phyloP scores from a whole-genome alignment of 176 grass and related monocot species.

The Rhynchospora tenuis region DNA sequence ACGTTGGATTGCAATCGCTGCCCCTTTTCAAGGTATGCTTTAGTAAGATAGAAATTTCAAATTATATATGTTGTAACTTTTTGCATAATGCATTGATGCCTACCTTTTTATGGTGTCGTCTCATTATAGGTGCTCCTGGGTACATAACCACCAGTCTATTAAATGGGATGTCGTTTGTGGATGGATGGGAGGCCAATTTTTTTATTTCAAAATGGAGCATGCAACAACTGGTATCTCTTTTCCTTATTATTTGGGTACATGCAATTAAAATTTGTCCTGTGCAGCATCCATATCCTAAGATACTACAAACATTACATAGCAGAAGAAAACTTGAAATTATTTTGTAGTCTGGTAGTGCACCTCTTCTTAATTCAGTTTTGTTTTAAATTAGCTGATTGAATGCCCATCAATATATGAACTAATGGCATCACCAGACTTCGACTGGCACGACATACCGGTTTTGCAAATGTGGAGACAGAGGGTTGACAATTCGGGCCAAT shows the following conservation, averaged over 20 bases:
- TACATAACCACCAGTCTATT: slow-evolving; percentile 85
- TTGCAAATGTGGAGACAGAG: slow-evolving; percentile 86
- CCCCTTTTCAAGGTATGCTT: slow-evolving; percentile 91
- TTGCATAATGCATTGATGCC: background rate
- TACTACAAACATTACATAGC: background rate
- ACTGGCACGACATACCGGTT: slow-evolving; percentile 62
- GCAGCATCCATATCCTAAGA: background rate
- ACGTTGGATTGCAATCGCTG: slow-evolving; percentile 96
- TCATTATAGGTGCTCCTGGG: slow-evolving; percentile 71
- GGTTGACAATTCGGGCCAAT: slow-evolving; percentile 34
- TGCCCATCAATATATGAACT: slow-evolving; percentile 97
- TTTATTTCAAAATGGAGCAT: slow-evolving; percentile 97
- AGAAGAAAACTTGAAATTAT: slow-evolving; percentile 4
- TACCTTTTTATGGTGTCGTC: background rate
- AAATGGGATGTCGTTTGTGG: slow-evolving; percentile 93
- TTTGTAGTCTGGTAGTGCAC: background rate
- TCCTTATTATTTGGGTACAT: background rate
- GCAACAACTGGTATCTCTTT: slow-evolving; percentile 88
- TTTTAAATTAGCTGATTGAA: slow-evolving; percentile 72
- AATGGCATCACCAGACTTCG: slow-evolving; percentile 51
- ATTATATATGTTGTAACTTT: background rate
- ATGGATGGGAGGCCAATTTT: slow-evolving; percentile 90
- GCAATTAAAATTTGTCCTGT: background rate
- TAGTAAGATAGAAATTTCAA: background rate
- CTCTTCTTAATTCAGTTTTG: background rate